Evolutionary conservation across 1,139 yeast genomes (phyloP), one percentile per base, ranked within the genome.

Genomic region (Lipomyces yarrowii): DNA sequence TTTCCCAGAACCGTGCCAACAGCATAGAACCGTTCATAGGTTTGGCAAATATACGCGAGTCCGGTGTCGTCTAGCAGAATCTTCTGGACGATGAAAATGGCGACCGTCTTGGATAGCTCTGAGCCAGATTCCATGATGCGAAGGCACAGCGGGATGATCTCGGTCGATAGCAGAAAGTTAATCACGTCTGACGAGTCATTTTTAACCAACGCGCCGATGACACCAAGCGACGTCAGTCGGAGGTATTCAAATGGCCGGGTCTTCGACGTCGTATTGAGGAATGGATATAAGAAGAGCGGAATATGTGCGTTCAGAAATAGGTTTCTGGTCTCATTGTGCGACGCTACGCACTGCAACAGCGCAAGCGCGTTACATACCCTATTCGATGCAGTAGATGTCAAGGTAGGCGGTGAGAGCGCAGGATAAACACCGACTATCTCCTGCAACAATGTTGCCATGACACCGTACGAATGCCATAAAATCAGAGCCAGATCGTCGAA

Each of bases 301-400:
- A 94, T 87, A 74, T 94, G 97, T 0, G 98, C 98, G 76, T 87
- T 88, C 69, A 94, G 81, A 73, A 94, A 93, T 64, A 89, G 83
- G 35, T 87, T 87, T 75, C 97, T 86, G 0, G 98, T 94, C 72
- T 91, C 96, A 56, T 89, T 88, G 75, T 94, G 97, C 0, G 97
- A 90, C 1, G 99, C 99, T 61, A 94, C 97, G 79, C 99, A 94
- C 77, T 94, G 99, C 71, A 94, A 82, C 62, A 94, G 83, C 7
- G 98, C 98, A 73, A 94, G 81, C 0, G 98, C 98, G 78, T 94
- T 94, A 78, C 99, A 94, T 11, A 94, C 98, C 62, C 98, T 82
- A 76, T 93, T 94, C 2, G 96, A 89, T n/a, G 92, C 88, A 11
- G 91, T 86, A 13, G 96, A 91, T 3, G 94, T 88, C 68, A 94